A percentile compares a stretch with the other conserved stretches of the same genome.
phyloP scores from a whole-genome alignment of 805 yeast genomes.

The Kodamaea laetipori region DNA sequence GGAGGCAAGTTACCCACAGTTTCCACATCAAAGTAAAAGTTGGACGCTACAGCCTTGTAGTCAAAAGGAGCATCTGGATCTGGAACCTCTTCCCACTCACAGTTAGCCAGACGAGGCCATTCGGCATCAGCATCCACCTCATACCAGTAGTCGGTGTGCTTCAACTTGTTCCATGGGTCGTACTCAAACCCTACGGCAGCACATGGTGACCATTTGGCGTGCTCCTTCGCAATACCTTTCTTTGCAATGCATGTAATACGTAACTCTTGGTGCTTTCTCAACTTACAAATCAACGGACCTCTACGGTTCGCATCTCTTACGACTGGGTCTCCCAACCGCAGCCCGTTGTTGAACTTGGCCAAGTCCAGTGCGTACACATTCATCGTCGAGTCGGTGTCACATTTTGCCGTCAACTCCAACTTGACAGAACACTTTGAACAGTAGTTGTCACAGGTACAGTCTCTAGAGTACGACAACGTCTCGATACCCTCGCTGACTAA shows the following conservation, averaged over 20 bases:
- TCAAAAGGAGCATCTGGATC: constrained; percentile 85
- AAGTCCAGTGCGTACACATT: constrained; percentile 84
- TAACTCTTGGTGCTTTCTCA: constrained; percentile 90
- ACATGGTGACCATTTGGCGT: constrained; percentile 98
- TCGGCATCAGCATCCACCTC: constrained; percentile 85
- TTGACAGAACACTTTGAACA: constrained; percentile 94
- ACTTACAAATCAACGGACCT: constrained; percentile 90
- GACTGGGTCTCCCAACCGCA: constrained; percentile 79
- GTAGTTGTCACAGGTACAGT: constrained; percentile 97
- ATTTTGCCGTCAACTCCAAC: constrained; percentile 80
- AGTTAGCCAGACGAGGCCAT: constrained; percentile 90
- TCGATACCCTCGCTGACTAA: constrained; percentile 83
- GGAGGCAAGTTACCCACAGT: constrained; percentile 89
- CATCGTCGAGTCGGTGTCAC: constrained; percentile 85
- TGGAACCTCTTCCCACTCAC: constrained; percentile 96
- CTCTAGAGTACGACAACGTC: constrained; percentile 82
- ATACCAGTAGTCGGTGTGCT: constrained; percentile 96
- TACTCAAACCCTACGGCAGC: constrained; percentile 95
- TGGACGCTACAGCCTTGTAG: constrained; percentile 75
- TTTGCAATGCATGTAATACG: constrained; percentile 91
- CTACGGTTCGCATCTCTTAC: constrained; percentile 70
- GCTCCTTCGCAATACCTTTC: constrained; percentile 96
- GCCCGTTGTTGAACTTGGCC: constrained; percentile 49
- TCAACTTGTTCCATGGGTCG: constrained; percentile 98
- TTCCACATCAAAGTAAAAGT: constrained; percentile 87